These are phyloP conservation scores for Aspergillus sp. DNA, from an alignment of 2,329 filamentous ascomycete species.

Conservation along the genomic window DNA sequence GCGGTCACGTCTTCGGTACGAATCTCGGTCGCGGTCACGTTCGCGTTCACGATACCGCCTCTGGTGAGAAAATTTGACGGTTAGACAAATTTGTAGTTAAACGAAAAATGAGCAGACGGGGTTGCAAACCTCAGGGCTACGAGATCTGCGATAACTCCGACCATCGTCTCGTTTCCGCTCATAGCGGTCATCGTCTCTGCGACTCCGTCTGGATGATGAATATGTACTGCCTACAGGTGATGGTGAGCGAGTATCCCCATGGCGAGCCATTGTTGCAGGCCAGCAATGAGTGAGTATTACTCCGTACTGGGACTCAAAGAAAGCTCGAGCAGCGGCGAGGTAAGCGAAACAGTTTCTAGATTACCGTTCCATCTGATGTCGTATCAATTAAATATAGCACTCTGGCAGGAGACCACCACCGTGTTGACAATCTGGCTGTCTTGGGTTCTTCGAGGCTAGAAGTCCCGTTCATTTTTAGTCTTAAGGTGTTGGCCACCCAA, in stretches of 20 bases:
- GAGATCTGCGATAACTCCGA: conserved; percentile 47
- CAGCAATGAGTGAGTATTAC: conserved; percentile 52
- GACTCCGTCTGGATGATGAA: conserved; percentile 66
- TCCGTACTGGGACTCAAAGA: conserved; percentile 32
- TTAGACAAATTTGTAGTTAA: conserved; percentile 12
- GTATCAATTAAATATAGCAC: conserved; percentile 3
- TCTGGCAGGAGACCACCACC: conserved; percentile 1
- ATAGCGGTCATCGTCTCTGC: conserved; percentile 55
- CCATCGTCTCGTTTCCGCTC: conserved; percentile 55
- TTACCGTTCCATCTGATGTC: conserved; percentile 25
- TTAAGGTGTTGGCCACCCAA: background rate
- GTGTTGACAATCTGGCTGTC: background rate
- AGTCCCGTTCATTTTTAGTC: background rate
- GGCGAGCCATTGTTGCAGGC: conserved; percentile 60
- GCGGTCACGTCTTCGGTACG: conserved; percentile 67
- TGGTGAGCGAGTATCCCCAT: conserved; percentile 76
- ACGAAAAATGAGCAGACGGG: background rate
- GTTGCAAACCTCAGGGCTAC: conserved; percentile 51
- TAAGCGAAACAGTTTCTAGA: conserved; percentile 18
- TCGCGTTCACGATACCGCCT: conserved; percentile 48
- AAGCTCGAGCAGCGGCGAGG: conserved; percentile 25
- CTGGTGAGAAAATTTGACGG: conserved; percentile 37
- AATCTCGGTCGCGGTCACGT: conserved; percentile 56
- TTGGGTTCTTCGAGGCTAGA: background rate
- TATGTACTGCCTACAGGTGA: conserved; percentile 85